Percentiles rank a stretch among this genome's conserved stretches.
These are phyloP conservation scores for Candida ulmi DNA, from an alignment of 805 yeast species.

Conservation along the genomic window DNA sequence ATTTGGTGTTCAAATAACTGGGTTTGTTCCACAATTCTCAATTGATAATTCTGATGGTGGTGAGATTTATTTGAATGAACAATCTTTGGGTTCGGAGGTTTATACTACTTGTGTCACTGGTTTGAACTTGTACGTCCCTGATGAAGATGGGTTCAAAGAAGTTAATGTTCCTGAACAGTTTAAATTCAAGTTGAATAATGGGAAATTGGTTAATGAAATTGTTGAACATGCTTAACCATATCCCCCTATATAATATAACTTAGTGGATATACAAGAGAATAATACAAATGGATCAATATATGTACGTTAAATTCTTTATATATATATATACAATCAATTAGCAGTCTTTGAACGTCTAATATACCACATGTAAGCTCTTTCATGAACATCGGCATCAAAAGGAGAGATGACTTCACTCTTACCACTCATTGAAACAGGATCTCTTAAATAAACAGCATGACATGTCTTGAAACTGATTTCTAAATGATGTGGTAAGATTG, in stretches of 20 bases:
- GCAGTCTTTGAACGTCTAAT: conserved; percentile 56
- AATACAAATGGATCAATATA: no score
- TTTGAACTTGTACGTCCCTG: conserved; percentile 79
- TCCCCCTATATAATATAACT: no score
- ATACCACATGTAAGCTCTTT: conserved; percentile 93
- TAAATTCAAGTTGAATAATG: conserved; percentile 59
- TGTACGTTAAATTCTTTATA: no score
- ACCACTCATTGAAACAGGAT: conserved; percentile 96
- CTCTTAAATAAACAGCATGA: conserved; percentile 94
- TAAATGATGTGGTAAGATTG: conserved; percentile 85
- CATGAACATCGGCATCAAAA: conserved; percentile 73
- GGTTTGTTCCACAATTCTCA: conserved; percentile 75
- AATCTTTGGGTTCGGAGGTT: conserved; percentile 68
- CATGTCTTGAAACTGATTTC: conserved; percentile 89
- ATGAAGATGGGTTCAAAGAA: conserved; percentile 65
- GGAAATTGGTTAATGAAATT: conserved; percentile 60
- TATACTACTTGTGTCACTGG: conserved; percentile 83
- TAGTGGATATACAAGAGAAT: no score
- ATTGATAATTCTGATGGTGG: conserved; percentile 90
- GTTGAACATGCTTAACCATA: conserved; percentile 59
- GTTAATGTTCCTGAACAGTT: conserved; percentile 89
- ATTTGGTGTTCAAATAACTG: conserved; percentile 82
- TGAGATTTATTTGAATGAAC: conserved; percentile 67
- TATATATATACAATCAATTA: conserved; percentile 14
- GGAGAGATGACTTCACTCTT: conserved; percentile 95